Base-by-base conservation (phyloP, 331 rosid species). In the Quercus tomentella region DNA sequence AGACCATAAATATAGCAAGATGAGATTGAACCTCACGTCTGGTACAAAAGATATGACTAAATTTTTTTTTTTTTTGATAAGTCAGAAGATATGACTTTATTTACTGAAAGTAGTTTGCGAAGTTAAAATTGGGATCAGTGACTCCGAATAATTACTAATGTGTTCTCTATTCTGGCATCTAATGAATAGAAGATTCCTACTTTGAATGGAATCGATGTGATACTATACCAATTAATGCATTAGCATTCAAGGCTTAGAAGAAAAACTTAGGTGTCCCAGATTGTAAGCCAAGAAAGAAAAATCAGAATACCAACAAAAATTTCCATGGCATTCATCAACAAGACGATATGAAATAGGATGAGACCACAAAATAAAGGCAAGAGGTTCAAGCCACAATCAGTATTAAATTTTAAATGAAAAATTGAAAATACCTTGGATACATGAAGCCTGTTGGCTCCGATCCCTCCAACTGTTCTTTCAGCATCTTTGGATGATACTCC, bases 401-500 rank as follows among this genome's bases (percentile, higher is more conserved):
- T 12, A 21, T 33, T 35, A 52, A 35, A 43, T 41, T 56, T 49
- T 9, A 75, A 57, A 76, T 23, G 61, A 21, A n/a, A 81, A 76
- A 58, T 72, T 23, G 67, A 21, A 21, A 83, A 73, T 89, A 93
- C 99, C 99, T 96, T 74, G 99, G 99, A 88, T 96, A 96, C 99
- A 96, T 96, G 84, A 90, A 96, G 73, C 92, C 88, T 4, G 97
- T 96, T 74, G 99, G 99, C 82, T 96, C 99, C 23, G 94, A 85
- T 84, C 99, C 99, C 74, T 96, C 99, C 77, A 96, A 85, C 86
- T 23, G 85, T 81, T 96, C 99, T 89, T 96, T 93, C 79, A 96
- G 82, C 99, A 96, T 96, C 87, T 90, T 92, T 0, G 98, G 99
- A 86, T 96, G 99, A 76, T 92, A 96, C 89, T 96, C 99, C 21